Percentiles rank a stretch among this genome's conserved stretches.
Conservation (phyloP, 108 stramenopile species). For the Discostella pseudostelligera region DNA sequence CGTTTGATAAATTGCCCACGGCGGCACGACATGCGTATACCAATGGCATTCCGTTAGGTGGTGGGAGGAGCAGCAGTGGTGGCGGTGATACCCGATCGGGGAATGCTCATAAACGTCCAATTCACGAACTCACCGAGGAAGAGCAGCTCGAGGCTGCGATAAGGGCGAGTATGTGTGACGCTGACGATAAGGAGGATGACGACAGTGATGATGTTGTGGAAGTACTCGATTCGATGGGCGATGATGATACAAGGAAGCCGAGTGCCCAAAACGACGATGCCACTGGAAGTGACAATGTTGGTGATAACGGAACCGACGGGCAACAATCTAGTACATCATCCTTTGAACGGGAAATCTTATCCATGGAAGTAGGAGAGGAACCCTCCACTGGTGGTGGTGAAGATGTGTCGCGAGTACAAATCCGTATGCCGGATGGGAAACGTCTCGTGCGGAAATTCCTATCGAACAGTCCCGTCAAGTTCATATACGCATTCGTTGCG, state of each 20-base stretch:
- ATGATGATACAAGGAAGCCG: conserved; percentile 24
- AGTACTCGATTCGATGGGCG: conserved; percentile 7
- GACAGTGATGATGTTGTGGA: conserved; percentile 29
- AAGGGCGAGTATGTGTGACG: conserved; percentile 70
- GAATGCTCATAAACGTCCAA: conserved; percentile 33
- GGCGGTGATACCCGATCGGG: not conserved
- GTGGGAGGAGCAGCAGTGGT: not conserved
- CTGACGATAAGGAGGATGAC: conserved; percentile 33
- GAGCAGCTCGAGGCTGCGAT: conserved; percentile 88
- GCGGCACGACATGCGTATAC: conserved; percentile 46
- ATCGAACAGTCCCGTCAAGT: conserved; percentile 49
- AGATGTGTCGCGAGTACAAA: conserved; percentile 61
- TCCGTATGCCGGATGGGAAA: conserved; percentile 85
- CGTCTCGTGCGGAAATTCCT: conserved; percentile 71
- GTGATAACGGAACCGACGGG: too few relatives aligned
- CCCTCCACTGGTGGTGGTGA: conserved; percentile 38
- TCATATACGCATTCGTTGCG: conserved; percentile 75
- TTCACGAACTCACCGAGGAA: conserved; percentile 71
- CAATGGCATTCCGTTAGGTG: conserved; percentile 3
- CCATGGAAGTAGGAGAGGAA: conserved; percentile 58
- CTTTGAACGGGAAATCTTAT: conserved; percentile 50
- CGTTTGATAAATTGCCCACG: conserved; percentile 74
- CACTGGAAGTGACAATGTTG: too few relatives aligned
- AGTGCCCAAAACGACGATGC: conserved; percentile 4
- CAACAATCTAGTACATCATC: not conserved